phyloP scores from a whole-genome alignment of 257 asterid species.

The Solanum pinnatisectum region DNA sequence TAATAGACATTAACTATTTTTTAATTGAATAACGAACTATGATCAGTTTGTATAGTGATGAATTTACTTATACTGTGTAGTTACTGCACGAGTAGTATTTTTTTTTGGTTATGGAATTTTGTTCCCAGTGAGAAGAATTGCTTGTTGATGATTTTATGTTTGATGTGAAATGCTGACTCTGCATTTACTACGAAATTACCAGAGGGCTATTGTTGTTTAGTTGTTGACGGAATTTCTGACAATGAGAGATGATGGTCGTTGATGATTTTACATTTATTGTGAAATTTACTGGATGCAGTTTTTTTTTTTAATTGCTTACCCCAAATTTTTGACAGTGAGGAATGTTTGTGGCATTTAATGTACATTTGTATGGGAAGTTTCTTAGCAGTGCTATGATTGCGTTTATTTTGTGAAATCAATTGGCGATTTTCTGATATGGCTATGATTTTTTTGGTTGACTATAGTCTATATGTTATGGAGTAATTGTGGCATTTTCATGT shows the following conservation, averaged over 20 bases:
- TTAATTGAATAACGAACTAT: background rate
- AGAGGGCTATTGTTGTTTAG: background rate
- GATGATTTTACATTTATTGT: background rate
- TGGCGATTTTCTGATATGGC: background rate
- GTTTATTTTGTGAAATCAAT: background rate
- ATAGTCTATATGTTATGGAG: background rate
- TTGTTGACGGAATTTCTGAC: background rate
- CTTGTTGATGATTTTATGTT: background rate
- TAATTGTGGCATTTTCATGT: background rate
- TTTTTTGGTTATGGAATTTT: background rate
- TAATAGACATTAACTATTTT: background rate
- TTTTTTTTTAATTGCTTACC: background rate
- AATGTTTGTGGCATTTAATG: background rate
- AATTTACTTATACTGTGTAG: background rate
- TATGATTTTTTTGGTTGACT: background rate
- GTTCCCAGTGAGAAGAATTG: background rate
- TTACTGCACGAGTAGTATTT: background rate
- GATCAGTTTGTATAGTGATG: background rate
- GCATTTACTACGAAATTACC: background rate
- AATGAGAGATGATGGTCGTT: background rate
- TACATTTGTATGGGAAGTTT: background rate
- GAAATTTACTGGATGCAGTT: background rate
- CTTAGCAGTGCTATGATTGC: background rate
- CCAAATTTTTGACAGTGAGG: background rate
- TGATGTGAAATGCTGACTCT: background rate